Percentiles rank a stretch among this genome's conserved stretches.
Conservation (phyloP, 108 stramenopile species). For the Fragilariopsis cylindrus region DNA sequence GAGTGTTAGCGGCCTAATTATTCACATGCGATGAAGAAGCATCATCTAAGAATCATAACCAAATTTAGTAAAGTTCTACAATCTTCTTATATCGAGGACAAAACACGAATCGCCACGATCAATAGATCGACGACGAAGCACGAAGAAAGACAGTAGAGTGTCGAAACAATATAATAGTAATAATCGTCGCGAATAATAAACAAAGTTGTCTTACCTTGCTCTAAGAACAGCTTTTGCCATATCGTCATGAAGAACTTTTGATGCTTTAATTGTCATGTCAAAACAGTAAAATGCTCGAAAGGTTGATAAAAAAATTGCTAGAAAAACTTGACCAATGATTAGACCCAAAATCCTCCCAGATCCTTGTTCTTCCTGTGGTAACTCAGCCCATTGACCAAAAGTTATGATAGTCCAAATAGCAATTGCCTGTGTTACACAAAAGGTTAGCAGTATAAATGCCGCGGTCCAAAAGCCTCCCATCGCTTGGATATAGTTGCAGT, state of each 20-base stretch:
- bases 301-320: constrained; percentile 51
- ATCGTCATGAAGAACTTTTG: constrained; percentile 70
- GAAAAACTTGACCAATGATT: constrained; percentile 43
- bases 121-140: no score
- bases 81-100: no score
- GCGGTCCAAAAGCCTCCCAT: constrained; percentile 65
- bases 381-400: constrained; percentile 69
- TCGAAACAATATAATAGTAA: no score
- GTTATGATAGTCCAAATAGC: constrained; percentile 56
- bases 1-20: no score
- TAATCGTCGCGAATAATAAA: no score
- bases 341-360: constrained; percentile 40
- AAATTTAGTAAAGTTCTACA: no score
- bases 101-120: no score
- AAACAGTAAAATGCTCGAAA: constrained; percentile 59
- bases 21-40: no score
- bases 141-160: no score
- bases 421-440: constrained; percentile 59
- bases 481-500: constrained; percentile 62
- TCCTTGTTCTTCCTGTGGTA: constrained; percentile 47
- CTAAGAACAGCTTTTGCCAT: constrained; percentile 81
- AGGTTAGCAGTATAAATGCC: constrained; percentile 51
- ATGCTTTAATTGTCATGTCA: constrained; percentile 59
- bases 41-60: no score
- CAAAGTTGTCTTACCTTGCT: constrained; percentile 31